Conservation (phyloP, 352 stramenopile genomes). For the Blastocystis sp. region DNA sequence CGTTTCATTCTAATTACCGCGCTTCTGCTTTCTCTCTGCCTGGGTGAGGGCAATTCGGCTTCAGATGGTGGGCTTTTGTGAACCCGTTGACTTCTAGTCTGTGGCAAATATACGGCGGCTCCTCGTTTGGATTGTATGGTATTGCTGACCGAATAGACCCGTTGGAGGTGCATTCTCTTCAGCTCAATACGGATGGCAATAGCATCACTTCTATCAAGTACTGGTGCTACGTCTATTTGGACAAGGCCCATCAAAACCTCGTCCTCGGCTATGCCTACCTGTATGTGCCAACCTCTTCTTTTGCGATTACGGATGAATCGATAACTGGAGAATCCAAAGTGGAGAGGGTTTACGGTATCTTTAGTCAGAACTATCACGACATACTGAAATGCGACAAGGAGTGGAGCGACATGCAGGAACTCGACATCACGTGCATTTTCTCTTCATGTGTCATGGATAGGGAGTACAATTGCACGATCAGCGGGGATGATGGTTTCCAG, state of each 20-base stretch:
- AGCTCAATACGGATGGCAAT: too few species aligned
- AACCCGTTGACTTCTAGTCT: too few species aligned
- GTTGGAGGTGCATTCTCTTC: too few species aligned
- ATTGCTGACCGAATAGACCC: too few species aligned
- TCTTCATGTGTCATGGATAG: not conserved
- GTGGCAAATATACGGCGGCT: too few species aligned
- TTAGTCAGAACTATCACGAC: not conserved
- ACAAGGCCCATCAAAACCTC: not conserved
- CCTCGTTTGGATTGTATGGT: too few species aligned
- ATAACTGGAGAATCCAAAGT: not conserved
- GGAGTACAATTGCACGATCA: not conserved
- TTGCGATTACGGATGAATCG: not conserved
- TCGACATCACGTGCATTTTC: not conserved
- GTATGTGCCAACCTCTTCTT: not conserved
- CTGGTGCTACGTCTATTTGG: not conserved
- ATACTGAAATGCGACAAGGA: not conserved
- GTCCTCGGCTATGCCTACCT: not conserved
- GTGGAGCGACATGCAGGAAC: not conserved
- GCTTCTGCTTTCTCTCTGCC: too few species aligned
- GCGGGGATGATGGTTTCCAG: not conserved
- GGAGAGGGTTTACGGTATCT: not conserved
- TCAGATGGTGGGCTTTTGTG: too few species aligned
- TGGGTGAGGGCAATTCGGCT: too few species aligned
- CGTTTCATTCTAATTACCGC: too few species aligned
- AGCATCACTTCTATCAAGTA: constrained; percentile 20